Conservation (phyloP, 2,329 filamentous ascomycete species). For the Botryosphaeria dothidea region DNA sequence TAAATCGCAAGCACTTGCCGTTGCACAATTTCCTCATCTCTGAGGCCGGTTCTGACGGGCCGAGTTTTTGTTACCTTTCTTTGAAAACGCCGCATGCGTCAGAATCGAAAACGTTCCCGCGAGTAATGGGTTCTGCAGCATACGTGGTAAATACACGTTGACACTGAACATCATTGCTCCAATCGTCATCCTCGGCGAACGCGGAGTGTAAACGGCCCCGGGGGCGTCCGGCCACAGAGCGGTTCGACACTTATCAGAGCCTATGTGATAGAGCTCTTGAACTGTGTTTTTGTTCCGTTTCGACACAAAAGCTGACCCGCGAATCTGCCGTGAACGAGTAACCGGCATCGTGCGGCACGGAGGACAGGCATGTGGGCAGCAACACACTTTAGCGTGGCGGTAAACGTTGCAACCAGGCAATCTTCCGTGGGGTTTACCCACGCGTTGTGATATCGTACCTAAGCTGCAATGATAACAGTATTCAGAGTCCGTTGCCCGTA, state of each 20-base stretch:
- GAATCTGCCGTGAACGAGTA: background rate
- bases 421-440: background rate
- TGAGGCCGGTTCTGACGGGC: background rate
- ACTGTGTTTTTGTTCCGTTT: background rate
- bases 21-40: background rate
- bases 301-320: background rate
- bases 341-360: background rate
- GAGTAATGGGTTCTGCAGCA: background rate
- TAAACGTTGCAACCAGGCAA: background rate
- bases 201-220: background rate
- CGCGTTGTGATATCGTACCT: background rate
- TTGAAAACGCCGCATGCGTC: background rate
- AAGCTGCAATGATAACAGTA: background rate
- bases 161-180: background rate
- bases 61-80: background rate
- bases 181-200: background rate
- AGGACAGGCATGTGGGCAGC: background rate
- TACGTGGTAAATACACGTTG: background rate
- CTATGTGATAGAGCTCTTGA: too few species aligned
- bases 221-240: too few species aligned
- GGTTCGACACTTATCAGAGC: too few species aligned
- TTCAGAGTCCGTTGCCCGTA: background rate
- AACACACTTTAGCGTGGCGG: background rate
- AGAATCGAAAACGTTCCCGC: background rate
- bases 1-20: background rate